Base-by-base conservation (phyloP, 441 rosid genomes). In the Eutrema salsugineum region DNA sequence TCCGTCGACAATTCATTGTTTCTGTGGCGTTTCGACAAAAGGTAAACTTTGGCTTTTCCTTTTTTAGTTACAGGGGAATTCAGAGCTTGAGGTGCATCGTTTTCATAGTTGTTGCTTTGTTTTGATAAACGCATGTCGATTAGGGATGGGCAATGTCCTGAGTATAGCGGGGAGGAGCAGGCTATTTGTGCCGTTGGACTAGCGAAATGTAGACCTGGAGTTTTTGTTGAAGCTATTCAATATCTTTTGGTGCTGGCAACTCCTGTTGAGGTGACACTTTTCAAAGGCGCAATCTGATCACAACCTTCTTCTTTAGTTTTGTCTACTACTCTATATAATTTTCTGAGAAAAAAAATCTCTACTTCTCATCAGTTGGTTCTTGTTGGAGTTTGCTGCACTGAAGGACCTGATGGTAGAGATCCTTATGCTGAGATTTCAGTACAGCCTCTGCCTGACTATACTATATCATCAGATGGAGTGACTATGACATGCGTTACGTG, bases 131-230 rank as follows among this genome's bases (percentile, higher is more conserved):
- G 49, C 60, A 57, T 78, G 49, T 56, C 76, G 35, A 24, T 33
- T 61, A 95, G 98, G 95, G 97, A 95, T 83, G 97, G 97, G 47
- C 97, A 93, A 64, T 95, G 99, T 73, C 95, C 95, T 59, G 99
- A 93, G 83, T 93, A 85, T 82, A 85, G 79, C 9, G 93, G 82
- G 42, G 96, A 88, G 53, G 98, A 95, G 61, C 98, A 93, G 77
- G 97, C 89, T 61, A 95, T 95, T 66, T 95, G 97, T 77, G 97
- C 98, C 11, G 95, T 93, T 66, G 97, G 97, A 74, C 89, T 95
- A 49, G 84, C 97, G 38, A 93, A 88, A 83, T 83, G 95, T 71
- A 91, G 79, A 81, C 89, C 93, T 64, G 97, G 95, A 65, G 78
- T 93, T 59, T 95, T 93, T 75, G 84, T 93, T 79, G 97, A 95